Evolutionary conservation across 306 rosid species (phyloP), one percentile per base, ranked within the genome.

Genomic region (Fragaria ananassa): DNA sequence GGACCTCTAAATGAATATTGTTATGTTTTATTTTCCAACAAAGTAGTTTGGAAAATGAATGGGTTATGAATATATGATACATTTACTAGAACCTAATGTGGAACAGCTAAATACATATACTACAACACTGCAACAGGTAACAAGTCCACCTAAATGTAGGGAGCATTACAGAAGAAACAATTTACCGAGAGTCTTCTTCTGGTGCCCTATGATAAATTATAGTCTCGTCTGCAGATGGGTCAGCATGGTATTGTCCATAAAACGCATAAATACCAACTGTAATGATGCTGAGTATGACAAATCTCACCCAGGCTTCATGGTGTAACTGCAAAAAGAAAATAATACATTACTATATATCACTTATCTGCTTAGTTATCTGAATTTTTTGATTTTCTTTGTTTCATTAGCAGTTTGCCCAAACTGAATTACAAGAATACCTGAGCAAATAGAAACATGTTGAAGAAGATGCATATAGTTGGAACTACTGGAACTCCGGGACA

Each of bases 231-330:
- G 95, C 86, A 78, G 53, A 85, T 8, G 97, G 96, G 80, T 89
- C 84, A 25, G 96, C 99, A 76, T 95, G 97, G 81, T 81, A 85
- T 83, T 95, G 97, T 65, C 99, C 99, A 69, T 95, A 92, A 76
- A 88, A 81, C 76, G 96, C 97, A 79, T 95, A 95, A 70, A 92
- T 70, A 44, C 86, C 91, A n/a, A 95, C 66, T 50, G 83, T 83
- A 70, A 88, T 56, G 70, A 78, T 70, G 75, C 89, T 71, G 47
- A 95, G 87, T 78, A 92, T 71, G 70, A 92, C 86, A 78, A 95
- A 95, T 90, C 99, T 88, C 78, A 91, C 81, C 99, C 97, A 89
- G 63, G 97, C 97, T 91, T 92, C 97, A 25, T 87, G 45, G 81
- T 95, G 97, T 75, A 92, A 81, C 97, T 95, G 96, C 74, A 76